These are phyloP conservation scores for Pyronema domesticum DNA, from an alignment of 495 filamentous ascomycete species.

Conservation along the genomic window DNA sequence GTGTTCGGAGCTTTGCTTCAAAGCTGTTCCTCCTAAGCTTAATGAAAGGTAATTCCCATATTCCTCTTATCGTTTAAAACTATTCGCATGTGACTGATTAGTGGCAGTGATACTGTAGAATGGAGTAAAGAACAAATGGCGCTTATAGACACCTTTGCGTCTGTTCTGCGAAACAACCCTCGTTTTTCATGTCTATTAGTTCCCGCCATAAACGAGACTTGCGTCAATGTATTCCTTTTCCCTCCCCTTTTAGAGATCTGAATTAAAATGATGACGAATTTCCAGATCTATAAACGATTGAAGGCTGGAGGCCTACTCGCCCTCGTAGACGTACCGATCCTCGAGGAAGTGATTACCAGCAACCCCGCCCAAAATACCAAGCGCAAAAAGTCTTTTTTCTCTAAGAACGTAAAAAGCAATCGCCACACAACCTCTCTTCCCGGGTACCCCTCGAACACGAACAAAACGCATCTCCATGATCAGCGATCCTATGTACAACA, in stretches of 20 bases:
- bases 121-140: constrained; percentile 16
- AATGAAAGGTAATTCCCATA: constrained; percentile 5
- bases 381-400: constrained; percentile 13
- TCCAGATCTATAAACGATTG: constrained; percentile 14
- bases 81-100: too few species aligned
- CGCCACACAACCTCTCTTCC: constrained; percentile 4
- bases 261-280: neutral
- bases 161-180: constrained; percentile 18
- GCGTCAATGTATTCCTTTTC: constrained; percentile 14
- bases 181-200: constrained; percentile 19
- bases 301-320: constrained; percentile 11
- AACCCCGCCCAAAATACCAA: constrained; percentile 7
- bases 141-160: constrained; percentile 12
- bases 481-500: constrained; percentile 19
- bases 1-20: constrained; percentile 18
- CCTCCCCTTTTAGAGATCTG: neutral
- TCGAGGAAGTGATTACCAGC: neutral
- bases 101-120: too few species aligned
- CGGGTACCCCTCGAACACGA: constrained; percentile 21
- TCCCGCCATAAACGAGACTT: constrained; percentile 18
- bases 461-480: constrained; percentile 20
- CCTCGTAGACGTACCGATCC: neutral
- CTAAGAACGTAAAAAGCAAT: too few species aligned
- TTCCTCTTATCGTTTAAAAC: too few species aligned
- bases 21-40: neutral